phyloP scores from a whole-genome alignment of 306 rosid genomes.

The Bauhinia variegata region DNA sequence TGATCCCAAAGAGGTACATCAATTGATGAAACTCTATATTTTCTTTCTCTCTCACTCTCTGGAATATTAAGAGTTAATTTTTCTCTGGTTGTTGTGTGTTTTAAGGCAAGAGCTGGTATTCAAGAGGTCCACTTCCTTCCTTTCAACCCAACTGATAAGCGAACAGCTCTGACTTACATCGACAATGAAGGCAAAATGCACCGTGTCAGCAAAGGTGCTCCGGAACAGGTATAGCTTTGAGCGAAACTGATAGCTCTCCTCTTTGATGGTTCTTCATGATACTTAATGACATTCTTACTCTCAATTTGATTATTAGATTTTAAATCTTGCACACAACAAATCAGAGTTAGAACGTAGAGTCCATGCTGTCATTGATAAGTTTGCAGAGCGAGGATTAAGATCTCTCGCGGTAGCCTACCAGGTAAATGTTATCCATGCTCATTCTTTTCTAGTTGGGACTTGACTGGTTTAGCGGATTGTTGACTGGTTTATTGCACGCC shows the following conservation, averaged over 20 bases:
- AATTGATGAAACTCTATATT: not conserved
- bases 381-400: constrained; percentile 81
- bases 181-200: constrained; percentile 75
- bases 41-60: not conserved
- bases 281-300: constrained; percentile 26
- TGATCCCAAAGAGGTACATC: constrained; percentile 83
- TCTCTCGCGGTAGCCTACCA: constrained; percentile 87
- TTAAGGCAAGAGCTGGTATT: constrained; percentile 79
- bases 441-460: not conserved
- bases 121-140: constrained; percentile 88
- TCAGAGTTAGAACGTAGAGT: constrained; percentile 73
- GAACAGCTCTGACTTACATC: constrained; percentile 81
- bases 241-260: not conserved
- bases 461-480: no score
- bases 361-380: constrained; percentile 72
- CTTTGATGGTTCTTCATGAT: constrained; percentile 28
- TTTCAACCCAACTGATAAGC: constrained; percentile 84
- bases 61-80: not conserved
- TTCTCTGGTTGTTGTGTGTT: constrained; percentile 17
- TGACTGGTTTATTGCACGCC: no score
- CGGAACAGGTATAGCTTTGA: constrained; percentile 69
- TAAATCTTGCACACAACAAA: constrained; percentile 73
- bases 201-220: constrained; percentile 91
- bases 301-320: constrained; percentile 55
- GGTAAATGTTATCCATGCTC: constrained; percentile 41